A percentile compares a stretch with the other conserved stretches of the same genome.
phyloP scores from a whole-genome alignment of 495 filamentous ascomycete genomes.

The Pseudevernia furfuracea region DNA sequence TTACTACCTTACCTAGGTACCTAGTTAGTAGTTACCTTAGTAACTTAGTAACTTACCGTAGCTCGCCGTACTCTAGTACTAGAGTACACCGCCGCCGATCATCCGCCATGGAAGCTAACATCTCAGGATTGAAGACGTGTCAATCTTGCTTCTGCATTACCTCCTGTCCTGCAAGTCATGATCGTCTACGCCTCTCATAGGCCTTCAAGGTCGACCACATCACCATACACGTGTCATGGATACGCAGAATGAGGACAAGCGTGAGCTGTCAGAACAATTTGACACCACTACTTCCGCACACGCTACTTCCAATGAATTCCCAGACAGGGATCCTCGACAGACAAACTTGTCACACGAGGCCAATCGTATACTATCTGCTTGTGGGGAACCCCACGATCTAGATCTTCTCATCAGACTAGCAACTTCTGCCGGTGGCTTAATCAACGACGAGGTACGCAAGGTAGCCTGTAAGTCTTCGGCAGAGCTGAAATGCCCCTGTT shows the following conservation, averaged over 20 bases:
- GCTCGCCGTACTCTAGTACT: too few relatives aligned
- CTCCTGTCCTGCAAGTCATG: not conserved
- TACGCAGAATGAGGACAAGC: not conserved
- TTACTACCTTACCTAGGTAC: too few relatives aligned
- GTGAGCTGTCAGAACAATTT: not conserved
- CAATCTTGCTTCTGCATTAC: not conserved
- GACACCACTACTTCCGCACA: not conserved
- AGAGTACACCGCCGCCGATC: not conserved
- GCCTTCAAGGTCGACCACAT: not conserved
- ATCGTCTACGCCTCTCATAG: not conserved
- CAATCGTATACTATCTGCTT: slow-evolving; percentile 44
- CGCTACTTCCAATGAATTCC: not conserved
- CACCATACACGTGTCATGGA: not conserved
- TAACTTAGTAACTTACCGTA: too few relatives aligned
- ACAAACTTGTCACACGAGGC: slow-evolving; percentile 10
- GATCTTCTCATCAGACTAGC: slow-evolving; percentile 57
- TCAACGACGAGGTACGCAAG: slow-evolving; percentile 72
- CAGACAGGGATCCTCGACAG: slow-evolving; percentile 6
- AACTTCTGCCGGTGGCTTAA: slow-evolving; percentile 63
- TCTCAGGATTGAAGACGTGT: not conserved
- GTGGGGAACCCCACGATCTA: slow-evolving; percentile 50
- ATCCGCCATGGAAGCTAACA: not conserved
- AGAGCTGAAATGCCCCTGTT: slow-evolving; percentile 8
- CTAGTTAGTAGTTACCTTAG: too few relatives aligned
- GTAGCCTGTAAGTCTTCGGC: slow-evolving; percentile 65